Base-by-base conservation (phyloP, 257 asterid species). In the Solanum pinnatisectum region DNA sequence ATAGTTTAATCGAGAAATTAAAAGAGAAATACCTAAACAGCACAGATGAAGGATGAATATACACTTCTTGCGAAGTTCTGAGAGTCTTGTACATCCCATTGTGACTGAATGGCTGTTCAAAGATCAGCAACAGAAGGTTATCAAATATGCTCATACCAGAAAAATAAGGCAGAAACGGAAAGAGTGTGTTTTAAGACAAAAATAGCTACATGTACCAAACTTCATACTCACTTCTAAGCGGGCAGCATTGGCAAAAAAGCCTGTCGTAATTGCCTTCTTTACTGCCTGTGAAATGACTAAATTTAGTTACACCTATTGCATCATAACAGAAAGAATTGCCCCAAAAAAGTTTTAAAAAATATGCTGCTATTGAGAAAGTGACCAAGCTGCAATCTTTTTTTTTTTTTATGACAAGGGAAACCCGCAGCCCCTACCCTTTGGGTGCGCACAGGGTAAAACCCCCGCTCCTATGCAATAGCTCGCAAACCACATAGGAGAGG, bases 21-120 rank as follows among this genome's bases (percentile, higher is more conserved):
- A 2, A 18, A 27, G 12, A 30, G 83, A 59, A 88, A 84, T 84
- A 95, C 99, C 99, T 95, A 95, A 97, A 97, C 93, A 97, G 87
- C 88, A 96, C 96, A 12, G 99, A 97, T 46, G 99, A 97, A 89
- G 99, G 99, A 90, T 97, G 99, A 87, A 97, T 93, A 84, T 95
- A 95, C 44, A 96, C 99, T 90, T 96, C 99, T 91, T 97, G 98
- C 46, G 99, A 94, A 88, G 98, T 89, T 90, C 99, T 92, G 77
- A 96, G 59, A 6, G 99, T 97, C 93, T 94, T 96, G 96, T 97
- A 96, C 88, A 90, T 86, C 63, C 99, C 99, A 70, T 95, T 96
- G 89, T 96, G 96, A 91, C 98, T 96, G 94, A 87, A 96, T 27
- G 98, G 94, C 99, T 96, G 86, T 86, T 27, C 46, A 37, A 73